phyloP scores from a whole-genome alignment of 345 rosid genomes.

The Carallia brachiata region DNA sequence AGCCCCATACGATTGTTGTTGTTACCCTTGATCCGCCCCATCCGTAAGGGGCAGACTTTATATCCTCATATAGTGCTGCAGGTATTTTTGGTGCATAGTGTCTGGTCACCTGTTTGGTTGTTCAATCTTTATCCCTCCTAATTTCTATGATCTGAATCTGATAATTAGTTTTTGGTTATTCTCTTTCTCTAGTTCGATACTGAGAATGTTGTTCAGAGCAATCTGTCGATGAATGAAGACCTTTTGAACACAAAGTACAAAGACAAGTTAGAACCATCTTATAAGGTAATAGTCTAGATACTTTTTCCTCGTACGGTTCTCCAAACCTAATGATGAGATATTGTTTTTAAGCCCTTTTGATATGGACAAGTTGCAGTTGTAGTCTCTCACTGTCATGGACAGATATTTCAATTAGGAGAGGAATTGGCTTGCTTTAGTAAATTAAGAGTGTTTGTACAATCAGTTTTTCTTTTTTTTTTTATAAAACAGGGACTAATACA shows the following conservation, averaged over 20 bases:
- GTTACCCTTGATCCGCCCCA: slow-evolving; percentile 97
- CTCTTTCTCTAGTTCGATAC: slow-evolving; percentile 70
- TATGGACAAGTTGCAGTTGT: not conserved
- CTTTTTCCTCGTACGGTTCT: not conserved
- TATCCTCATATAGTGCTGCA: slow-evolving; percentile 93
- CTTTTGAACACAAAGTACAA: slow-evolving; percentile 78
- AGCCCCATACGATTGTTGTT: slow-evolving; percentile 91
- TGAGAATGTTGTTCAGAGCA: slow-evolving; percentile 59
- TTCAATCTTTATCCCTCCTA: not conserved
- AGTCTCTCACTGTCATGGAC: not conserved
- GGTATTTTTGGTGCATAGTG: slow-evolving; percentile 40
- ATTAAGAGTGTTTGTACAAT: slow-evolving; percentile 3
- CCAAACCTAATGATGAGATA: too few relatives aligned
- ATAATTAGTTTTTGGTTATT: slow-evolving; percentile 10
- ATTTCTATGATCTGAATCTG: not conserved
- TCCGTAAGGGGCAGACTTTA: slow-evolving; percentile 94
- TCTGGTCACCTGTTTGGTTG: not conserved
- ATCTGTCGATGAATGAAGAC: slow-evolving; percentile 66
- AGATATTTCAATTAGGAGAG: not conserved
- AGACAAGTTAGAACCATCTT: slow-evolving; percentile 75
- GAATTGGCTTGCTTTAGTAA: slow-evolving; percentile 6
- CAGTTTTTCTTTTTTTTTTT: not conserved
- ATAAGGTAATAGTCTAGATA: slow-evolving; percentile 54
- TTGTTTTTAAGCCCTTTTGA: not conserved
- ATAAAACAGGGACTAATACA: slow-evolving; percentile 78